phyloP scores from a whole-genome alignment of 805 yeast genomes.

The Phaffomyces thermotolerans region DNA sequence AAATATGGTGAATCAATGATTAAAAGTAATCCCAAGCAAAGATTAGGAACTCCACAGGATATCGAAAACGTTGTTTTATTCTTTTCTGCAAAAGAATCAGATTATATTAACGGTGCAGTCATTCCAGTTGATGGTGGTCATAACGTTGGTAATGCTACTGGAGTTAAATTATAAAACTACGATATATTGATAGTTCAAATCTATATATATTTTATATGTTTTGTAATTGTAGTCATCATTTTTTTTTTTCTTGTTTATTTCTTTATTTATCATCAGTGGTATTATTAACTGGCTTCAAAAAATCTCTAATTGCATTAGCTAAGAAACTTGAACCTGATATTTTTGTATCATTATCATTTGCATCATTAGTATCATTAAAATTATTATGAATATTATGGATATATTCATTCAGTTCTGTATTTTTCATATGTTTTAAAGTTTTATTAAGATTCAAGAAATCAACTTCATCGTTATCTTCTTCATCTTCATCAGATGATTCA shows the following conservation, averaged over 20 bases:
- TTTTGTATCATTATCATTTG: not conserved
- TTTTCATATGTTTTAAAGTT: constrained; percentile 10
- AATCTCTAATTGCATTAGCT: constrained; percentile 16
- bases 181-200: no score
- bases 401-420: not conserved
- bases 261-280: no score
- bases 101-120: constrained; percentile 60
- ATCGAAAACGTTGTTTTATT: constrained; percentile 48
- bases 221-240: not conserved
- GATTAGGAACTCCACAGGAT: constrained; percentile 59
- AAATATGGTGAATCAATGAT: constrained; percentile 38
- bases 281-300: constrained; percentile 6
- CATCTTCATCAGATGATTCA: constrained; percentile 14
- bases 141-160: constrained; percentile 31
- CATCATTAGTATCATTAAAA: constrained; percentile 5
- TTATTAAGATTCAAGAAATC: constrained; percentile 20
- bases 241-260: not conserved
- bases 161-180: not conserved
- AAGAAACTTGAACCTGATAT: constrained; percentile 8
- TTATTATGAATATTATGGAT: not conserved
- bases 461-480: constrained; percentile 17
- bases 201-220: no score
- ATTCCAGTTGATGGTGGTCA: constrained; percentile 70
- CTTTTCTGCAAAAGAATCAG: constrained; percentile 48
- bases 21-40: constrained; percentile 48